Evolutionary conservation across 2,329 filamentous ascomycete species (phyloP).

Genomic region (Teratosphaeria viscida): DNA sequence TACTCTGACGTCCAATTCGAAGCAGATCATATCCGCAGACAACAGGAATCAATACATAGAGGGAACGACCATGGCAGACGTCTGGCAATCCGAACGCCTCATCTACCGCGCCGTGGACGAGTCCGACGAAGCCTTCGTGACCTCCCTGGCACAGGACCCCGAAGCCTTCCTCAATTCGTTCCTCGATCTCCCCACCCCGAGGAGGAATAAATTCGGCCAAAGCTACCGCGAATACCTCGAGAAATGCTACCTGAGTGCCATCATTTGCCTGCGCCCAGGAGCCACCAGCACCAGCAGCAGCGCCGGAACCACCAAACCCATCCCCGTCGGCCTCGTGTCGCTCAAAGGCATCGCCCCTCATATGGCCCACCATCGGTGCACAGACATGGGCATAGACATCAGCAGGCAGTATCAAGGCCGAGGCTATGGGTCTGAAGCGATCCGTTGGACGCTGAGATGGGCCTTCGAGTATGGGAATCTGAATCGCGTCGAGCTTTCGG

Average conservation of each 20-base stretch:
- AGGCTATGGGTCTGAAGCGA: conserved; percentile 40
- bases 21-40: background rate
- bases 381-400: conserved; percentile 33
- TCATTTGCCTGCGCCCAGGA: conserved; percentile 28
- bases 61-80: background rate
- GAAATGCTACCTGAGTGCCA: conserved; percentile 24
- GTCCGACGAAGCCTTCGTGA: conserved; percentile 18
- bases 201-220: conserved; percentile 15
- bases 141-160: conserved; percentile 8
- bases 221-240: conserved; percentile 15
- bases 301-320: conserved; percentile 5
- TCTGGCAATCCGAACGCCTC: conserved; percentile 17
- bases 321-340: conserved; percentile 26
- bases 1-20: background rate
- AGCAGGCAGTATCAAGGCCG: conserved; percentile 26
- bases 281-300: background rate
- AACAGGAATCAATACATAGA: background rate
- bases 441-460: conserved; percentile 40
- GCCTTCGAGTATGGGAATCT: conserved; percentile 35
- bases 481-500: conserved; percentile 35
- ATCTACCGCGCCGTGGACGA: conserved; percentile 29
- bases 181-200: background rate
- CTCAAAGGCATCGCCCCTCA: conserved; percentile 14
- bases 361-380: conserved; percentile 31
- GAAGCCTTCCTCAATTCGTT: background rate